A percentile compares a stretch with the other conserved stretches of the same genome.
Evolutionary conservation across 2,329 filamentous ascomycete genomes (phyloP).

Genomic region (Venturia aucupariae): DNA sequence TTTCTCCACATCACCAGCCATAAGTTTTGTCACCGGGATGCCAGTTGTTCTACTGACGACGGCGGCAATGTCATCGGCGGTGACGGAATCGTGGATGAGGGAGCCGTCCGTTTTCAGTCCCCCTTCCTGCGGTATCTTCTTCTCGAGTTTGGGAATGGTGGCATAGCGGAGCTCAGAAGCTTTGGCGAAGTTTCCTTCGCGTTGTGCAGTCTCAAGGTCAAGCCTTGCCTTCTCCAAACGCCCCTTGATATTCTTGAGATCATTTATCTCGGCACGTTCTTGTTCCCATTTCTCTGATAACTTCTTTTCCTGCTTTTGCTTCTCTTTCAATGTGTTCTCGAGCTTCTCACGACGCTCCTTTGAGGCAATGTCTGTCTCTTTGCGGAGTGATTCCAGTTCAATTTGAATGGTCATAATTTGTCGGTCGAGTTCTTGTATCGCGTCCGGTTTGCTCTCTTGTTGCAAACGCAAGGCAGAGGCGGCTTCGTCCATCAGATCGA

Average conservation of each 20-base stretch:
- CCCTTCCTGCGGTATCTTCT: constrained; percentile 65
- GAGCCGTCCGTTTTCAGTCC: constrained; percentile 40
- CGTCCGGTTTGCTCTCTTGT: constrained; percentile 93
- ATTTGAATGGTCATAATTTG: constrained; percentile 98
- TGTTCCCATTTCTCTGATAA: constrained; percentile 83
- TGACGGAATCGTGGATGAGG: constrained; percentile 90
- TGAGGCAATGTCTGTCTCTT: constrained; percentile 85
- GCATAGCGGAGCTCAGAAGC: constrained; percentile 90
- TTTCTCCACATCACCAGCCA: constrained; percentile 88
- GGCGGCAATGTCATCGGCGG: constrained; percentile 82
- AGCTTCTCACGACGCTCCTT: constrained; percentile 81
- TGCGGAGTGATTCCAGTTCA: constrained; percentile 85
- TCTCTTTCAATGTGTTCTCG: constrained; percentile 63
- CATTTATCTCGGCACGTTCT: constrained; percentile 75
- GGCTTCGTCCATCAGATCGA: constrained; percentile 93
- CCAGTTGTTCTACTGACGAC: constrained; percentile 89
- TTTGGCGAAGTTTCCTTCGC: constrained; percentile 77
- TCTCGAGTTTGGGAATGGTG: constrained; percentile 71
- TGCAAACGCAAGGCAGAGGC: constrained; percentile 83
- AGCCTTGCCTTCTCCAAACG: constrained; percentile 79
- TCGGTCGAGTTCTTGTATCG: constrained; percentile 84
- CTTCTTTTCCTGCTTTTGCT: constrained; percentile 65
- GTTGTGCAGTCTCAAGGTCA: constrained; percentile 79
- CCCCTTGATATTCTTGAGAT: constrained; percentile 77
- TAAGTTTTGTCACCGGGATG: constrained; percentile 86